Base-by-base conservation (phyloP, 2,329 filamentous ascomycete species). In the Colletotrichum chrysophilum region DNA sequence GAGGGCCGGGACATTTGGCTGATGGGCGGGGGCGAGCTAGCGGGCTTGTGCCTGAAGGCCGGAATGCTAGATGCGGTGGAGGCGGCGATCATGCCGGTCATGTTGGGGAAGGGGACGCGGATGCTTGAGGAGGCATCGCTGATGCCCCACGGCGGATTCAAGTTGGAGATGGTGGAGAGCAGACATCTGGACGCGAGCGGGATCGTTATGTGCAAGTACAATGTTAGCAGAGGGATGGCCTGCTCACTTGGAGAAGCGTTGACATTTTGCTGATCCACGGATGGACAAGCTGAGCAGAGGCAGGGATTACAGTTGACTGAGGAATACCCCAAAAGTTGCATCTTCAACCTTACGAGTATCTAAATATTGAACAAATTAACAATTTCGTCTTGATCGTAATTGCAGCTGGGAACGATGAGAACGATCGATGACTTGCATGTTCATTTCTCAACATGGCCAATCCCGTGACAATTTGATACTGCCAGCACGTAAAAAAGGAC, bases 21-120 rank as follows among this genome's bases (percentile, higher is more conserved):
- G 1, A 84, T 85, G 81, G 84, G 84, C 8, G 84, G 84, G 1
- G 81, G 80, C 1, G 69, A 77, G 56, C 76, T 86, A 24, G 82
- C 80, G 28, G 70, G 78, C 12, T 67, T 77, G n/a, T 81, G 80
- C 32, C 70, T 85, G 7, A 76, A 79, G 12, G 80, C 79, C 7
- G 79, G 79, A 5, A 65, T 85, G 28, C 71, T 85, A 21, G 82
- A 84, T 30, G 73, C 77, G 1, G 68, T 85, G 4, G 84, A 85
- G 75, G 76, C 76, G 32, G 79, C 81, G 8, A 71, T 81, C 28
- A 81, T 82, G 76, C 81, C 81, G 12, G 79, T 78, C 12, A 56
- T 81, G 24, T 71, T 81, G 18, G 73, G 77, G 16, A 61, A 77
- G 34, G 83, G 83, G 0, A 78, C 79, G 26, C 80, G 78, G n/a